Evolutionary conservation across 306 rosid genomes (phyloP).

Genomic region (Begonia masoniana): DNA sequence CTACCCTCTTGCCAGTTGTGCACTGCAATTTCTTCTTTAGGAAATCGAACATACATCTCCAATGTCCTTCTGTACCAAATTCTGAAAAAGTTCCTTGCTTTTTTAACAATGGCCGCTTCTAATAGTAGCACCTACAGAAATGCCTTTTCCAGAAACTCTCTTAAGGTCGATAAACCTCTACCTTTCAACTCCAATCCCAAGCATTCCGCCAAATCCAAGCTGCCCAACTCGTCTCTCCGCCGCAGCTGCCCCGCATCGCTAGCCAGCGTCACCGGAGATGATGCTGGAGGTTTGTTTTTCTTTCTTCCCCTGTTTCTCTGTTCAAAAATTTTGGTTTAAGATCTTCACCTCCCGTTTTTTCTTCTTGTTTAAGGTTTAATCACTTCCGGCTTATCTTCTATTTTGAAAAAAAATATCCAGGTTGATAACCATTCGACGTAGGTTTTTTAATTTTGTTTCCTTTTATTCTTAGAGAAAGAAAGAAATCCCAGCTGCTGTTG

Average conservation of each 20-base stretch:
- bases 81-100: constrained; percentile 1
- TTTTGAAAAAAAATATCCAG: too few relatives aligned
- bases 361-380: not conserved
- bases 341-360: constrained; percentile 5
- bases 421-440: not conserved
- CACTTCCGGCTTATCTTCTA: not conserved
- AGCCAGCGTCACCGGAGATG: constrained; percentile 21
- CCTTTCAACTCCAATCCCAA: constrained; percentile 40
- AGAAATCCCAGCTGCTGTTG: too few relatives aligned
- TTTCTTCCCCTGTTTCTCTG: constrained; percentile 3
- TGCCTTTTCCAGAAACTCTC: constrained; percentile 45
- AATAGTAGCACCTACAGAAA: constrained; percentile 37
- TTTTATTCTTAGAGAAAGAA: too few relatives aligned
- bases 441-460: not conserved
- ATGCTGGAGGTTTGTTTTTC: constrained; percentile 43
- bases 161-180: constrained; percentile 39
- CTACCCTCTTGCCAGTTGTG: not conserved
- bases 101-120: constrained; percentile 50
- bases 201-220: constrained; percentile 46
- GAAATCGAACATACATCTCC: constrained; percentile 4
- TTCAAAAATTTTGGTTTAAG: constrained; percentile 3
- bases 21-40: constrained; percentile 4
- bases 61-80: constrained; percentile 15
- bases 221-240: constrained; percentile 46
- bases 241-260: constrained; percentile 60